Base-by-base conservation (phyloP, 352 stramenopile genomes). In the Globisporangium camurandrum region DNA sequence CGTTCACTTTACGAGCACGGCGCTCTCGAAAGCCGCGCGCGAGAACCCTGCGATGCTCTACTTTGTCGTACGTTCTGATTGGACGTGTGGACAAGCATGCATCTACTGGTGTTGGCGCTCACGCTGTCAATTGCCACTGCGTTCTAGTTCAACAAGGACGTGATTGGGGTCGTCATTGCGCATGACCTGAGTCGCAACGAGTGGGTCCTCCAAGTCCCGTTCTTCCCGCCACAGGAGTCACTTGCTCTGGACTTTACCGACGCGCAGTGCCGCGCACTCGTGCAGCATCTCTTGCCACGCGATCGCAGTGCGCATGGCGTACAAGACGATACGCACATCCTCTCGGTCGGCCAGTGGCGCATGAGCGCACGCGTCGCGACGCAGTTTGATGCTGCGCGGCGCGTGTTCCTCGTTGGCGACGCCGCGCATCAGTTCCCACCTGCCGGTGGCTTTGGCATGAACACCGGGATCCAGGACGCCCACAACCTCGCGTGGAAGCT, bases 401-500 rank as follows among this genome's bases (percentile, higher is more conserved):
- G 66, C 7, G 66, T 96, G 11, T 97, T 97, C 57, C 72, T 97
- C 44, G 85, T 89, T 1, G 91, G 91, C 31, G 91, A 97, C 47
- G 85, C 89, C 4, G 91, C 89, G 9, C 91, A 97, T 48, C 84
- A 96, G 56, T 97, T 97, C 44, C 89, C 91, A 8, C 91, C 91
- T 0, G 87, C 89, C 17, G 91, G 91, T 27, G 91, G 91, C 4
- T 93, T 97, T 38, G 91, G 91, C 48, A 91, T 97, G 71, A 97
- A 97, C 65, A 96, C 86, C 1, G 91, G 89, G 36, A 62, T 97
- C 26, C 84, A 96, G 56, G 89, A 97, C 51, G 77, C 84, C 1
- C 87, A 97, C 66, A 97, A 97, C 51, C 64, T 97, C 9, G 83
- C 75, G 2, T 97, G 89, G 91, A 96, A 96, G 56, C 72, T 97